Percentiles rank a stretch among this genome's conserved stretches.
Conservation (phyloP, 108 stramenopile genomes). For the Discostella stelligeroides region DNA sequence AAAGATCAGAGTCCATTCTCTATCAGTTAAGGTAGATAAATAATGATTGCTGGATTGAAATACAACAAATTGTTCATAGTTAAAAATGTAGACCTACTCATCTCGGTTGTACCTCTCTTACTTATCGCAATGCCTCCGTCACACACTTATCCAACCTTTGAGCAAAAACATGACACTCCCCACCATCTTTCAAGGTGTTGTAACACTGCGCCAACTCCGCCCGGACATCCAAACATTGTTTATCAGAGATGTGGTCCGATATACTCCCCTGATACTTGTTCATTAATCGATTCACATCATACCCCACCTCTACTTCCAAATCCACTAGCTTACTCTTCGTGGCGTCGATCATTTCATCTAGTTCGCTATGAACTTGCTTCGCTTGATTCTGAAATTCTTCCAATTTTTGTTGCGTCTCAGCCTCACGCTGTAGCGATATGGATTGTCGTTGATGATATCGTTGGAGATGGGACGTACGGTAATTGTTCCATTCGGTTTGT, state of each 20-base stretch:
- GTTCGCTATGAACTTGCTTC: constrained; percentile 23
- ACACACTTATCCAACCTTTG: constrained; percentile 46
- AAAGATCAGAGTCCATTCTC: too few species aligned
- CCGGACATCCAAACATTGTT: constrained; percentile 36
- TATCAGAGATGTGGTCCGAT: constrained; percentile 2
- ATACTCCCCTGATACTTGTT: constrained; percentile 30
- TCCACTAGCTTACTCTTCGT: constrained; percentile 26
- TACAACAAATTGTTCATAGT: too few species aligned
- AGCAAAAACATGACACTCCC: constrained; percentile 46
- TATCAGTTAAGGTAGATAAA: too few species aligned
- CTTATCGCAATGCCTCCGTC: constrained; percentile 19
- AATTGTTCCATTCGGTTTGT: constrained; percentile 40
- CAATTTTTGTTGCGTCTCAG: constrained; percentile 24
- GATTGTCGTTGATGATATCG: constrained; percentile 30
- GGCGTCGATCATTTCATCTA: constrained; percentile 33
- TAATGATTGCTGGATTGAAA: too few species aligned
- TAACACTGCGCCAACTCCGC: constrained; percentile 37
- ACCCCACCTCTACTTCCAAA: constrained; percentile 17
- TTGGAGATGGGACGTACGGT: constrained; percentile 28
- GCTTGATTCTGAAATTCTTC: constrained; percentile 27
- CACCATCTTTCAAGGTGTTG: constrained; percentile 31
- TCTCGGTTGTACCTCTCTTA: too few species aligned
- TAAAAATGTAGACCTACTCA: too few species aligned
- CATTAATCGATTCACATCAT: constrained; percentile 38
- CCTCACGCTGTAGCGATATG: constrained; percentile 4